Evolutionary conservation across 768 basidiomycete species (phyloP).

Genomic region (Hygrophoropsis aurantiaca): DNA sequence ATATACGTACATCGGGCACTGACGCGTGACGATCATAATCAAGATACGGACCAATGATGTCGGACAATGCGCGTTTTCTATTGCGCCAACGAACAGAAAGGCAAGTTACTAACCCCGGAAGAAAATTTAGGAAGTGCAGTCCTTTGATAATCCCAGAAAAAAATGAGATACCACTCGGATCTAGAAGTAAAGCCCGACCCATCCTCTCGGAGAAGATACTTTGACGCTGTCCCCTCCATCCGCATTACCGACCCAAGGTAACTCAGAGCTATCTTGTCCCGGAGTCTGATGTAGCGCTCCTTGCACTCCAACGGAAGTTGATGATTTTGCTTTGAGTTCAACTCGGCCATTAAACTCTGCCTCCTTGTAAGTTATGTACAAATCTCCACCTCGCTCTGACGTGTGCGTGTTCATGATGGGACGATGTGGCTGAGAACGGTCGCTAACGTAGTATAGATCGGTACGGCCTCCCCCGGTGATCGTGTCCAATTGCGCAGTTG

Average conservation of each 20-base stretch:
- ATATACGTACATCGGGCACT: too few relatives aligned
- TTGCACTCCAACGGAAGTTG: conserved; percentile 17
- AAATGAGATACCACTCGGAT: neutral
- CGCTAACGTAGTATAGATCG: conserved; percentile 45
- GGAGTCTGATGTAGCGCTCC: conserved; percentile 9
- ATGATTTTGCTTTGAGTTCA: conserved; percentile 42
- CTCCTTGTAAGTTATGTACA: conserved; percentile 56
- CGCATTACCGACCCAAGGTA: conserved; percentile 28
- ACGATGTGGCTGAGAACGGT: conserved; percentile 40
- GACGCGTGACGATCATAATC: too few relatives aligned
- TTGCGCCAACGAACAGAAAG: too few relatives aligned
- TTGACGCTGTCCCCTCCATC: conserved; percentile 27
- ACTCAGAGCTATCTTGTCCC: conserved; percentile 7
- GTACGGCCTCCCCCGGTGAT: conserved; percentile 55
- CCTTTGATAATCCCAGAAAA: too few relatives aligned
- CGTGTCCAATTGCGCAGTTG: conserved; percentile 41
- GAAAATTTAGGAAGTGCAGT: too few relatives aligned
- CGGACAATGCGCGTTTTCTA: too few relatives aligned
- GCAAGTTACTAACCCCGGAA: too few relatives aligned
- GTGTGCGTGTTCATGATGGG: conserved; percentile 48
- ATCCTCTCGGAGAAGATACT: conserved; percentile 19
- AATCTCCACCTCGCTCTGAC: conserved; percentile 49
- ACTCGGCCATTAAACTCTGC: conserved; percentile 51
- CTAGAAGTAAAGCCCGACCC: conserved; percentile 31
- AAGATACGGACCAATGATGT: too few relatives aligned